A percentile compares a stretch with the other conserved stretches of the same genome.
phyloP scores from a whole-genome alignment of 2,329 filamentous ascomycete species.

The Hypoxylon sp. region DNA sequence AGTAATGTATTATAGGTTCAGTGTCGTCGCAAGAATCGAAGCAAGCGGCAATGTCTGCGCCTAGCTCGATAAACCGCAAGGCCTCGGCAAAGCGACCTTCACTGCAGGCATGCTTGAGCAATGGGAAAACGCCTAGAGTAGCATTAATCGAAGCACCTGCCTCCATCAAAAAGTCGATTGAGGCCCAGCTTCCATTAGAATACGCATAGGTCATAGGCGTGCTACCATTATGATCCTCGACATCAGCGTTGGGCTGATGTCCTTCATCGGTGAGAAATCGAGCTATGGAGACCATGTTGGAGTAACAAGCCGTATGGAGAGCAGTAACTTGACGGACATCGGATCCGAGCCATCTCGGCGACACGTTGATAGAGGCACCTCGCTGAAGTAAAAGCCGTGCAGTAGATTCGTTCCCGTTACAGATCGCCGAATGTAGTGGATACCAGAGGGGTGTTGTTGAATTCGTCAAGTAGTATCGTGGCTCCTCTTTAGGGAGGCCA shows the following conservation, averaged over 20 bases:
- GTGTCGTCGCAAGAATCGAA: background rate
- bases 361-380: constrained; percentile 35
- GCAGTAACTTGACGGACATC: constrained; percentile 25
- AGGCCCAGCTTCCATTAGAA: constrained; percentile 27
- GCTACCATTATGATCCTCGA: constrained; percentile 18
- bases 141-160: constrained; percentile 32
- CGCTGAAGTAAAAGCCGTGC: constrained; percentile 32
- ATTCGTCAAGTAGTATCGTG: background rate
- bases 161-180: constrained; percentile 32
- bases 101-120: constrained; percentile 34
- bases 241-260: constrained; percentile 31
- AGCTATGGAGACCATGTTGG: constrained; percentile 7
- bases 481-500: background rate
- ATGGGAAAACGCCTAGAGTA: constrained; percentile 15
- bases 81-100: constrained; percentile 33
- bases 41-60: constrained; percentile 10
- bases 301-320: constrained; percentile 35
- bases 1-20: constrained; percentile 10
- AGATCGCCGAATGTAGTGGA: constrained; percentile 39
- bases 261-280: constrained; percentile 29
- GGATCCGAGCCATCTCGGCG: constrained; percentile 2
- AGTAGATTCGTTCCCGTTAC: constrained; percentile 33
- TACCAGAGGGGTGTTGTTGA: constrained; percentile 27
- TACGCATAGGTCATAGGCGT: constrained; percentile 37
- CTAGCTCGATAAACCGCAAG: constrained; percentile 36